Base-by-base conservation (phyloP, 2,329 filamentous ascomycete species). In the Rosellinia necatrix region DNA sequence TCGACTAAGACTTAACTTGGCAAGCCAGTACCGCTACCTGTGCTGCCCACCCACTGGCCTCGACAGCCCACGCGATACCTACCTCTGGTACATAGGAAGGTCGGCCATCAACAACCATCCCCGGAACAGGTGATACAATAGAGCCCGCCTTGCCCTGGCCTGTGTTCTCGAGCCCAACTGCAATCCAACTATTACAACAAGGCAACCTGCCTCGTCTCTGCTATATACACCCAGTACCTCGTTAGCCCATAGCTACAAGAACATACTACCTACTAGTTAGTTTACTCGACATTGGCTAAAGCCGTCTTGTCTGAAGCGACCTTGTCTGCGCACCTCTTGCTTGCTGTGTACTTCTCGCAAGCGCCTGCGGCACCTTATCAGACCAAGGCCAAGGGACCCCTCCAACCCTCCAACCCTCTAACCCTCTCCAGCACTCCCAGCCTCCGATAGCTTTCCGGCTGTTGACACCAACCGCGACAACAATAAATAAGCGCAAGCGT, bases 81-180 rank as follows among this genome's bases (percentile, higher is more conserved):
- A 3, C 13, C 15, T 12, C 19, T 9, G 19, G n/a, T 5, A 22
- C 53, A 52, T 30, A 43, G 42, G 19, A 32, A 48, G 61, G 64
- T 64, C 64, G 61, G 64, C 64, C 65, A 67, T 63, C 63, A 47
- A 58, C 62, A 58, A 52, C 35, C 32, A 44, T 52, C 59, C 58
- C 56, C 56, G 50, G 52, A 59, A 63, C 60, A 62, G 60, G 59
- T 65, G 62, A 66, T 56, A 60, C 61, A 56, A 59, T 46, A 54
- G 53, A 60, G 38, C 52, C 61, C 52, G 50, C 48, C 59, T 49
- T 62, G 38, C 43, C 55, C 54, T 55, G 48, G 43, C 53, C 17
- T n/a, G n/a, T n/a, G 29, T 40, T 41, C 52, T 60, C 55, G 34
- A 34, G 43, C 44, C 50, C 22, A 49, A 42, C 56, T 22, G 25